phyloP scores from a whole-genome alignment of 2,329 filamentous ascomycete genomes.

The Clonostachys solani region DNA sequence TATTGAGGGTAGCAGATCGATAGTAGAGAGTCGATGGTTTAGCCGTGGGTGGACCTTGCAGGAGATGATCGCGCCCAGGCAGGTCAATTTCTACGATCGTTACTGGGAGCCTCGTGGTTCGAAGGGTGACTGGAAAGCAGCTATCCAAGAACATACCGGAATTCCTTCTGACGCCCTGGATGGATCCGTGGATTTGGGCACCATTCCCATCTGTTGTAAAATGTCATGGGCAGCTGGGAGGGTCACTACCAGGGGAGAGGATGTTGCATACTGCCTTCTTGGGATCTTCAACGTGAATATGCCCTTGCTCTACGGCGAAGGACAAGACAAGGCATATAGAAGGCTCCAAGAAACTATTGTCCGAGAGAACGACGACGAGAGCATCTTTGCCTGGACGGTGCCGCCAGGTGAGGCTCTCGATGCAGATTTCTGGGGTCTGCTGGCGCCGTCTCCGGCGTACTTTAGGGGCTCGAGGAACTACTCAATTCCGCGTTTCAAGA shows the following conservation, averaged over 20 bases:
- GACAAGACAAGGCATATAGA: slow-evolving; percentile 10
- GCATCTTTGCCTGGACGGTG: slow-evolving; percentile 12
- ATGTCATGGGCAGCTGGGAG: slow-evolving; percentile 18
- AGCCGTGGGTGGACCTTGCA: slow-evolving; percentile 54
- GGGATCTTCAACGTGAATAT: slow-evolving; percentile 21
- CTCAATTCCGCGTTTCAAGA: too few relatives aligned
- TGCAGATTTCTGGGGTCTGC: too few relatives aligned
- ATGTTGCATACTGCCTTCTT: slow-evolving; percentile 18
- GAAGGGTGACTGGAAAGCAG: not conserved
- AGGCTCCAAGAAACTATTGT: slow-evolving; percentile 14
- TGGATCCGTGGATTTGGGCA: not conserved
- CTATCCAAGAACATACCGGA: not conserved
- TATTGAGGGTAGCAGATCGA: not conserved
- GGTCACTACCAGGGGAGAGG: slow-evolving; percentile 14
- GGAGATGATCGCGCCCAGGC: slow-evolving; percentile 51
- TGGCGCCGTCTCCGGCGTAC: too few relatives aligned
- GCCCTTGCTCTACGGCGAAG: slow-evolving; percentile 19
- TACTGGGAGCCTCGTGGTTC: slow-evolving; percentile 10
- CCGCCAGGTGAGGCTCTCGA: too few relatives aligned
- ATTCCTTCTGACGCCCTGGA: not conserved
- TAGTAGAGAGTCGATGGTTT: slow-evolving; percentile 16
- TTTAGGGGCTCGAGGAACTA: too few relatives aligned
- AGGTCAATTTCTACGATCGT: slow-evolving; percentile 18
- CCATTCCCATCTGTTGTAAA: slow-evolving; percentile 6
- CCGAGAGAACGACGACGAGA: slow-evolving; percentile 8